These are phyloP conservation scores for Scutellaria minor DNA, from an alignment of 257 asterid genomes.

Conservation along the genomic window DNA sequence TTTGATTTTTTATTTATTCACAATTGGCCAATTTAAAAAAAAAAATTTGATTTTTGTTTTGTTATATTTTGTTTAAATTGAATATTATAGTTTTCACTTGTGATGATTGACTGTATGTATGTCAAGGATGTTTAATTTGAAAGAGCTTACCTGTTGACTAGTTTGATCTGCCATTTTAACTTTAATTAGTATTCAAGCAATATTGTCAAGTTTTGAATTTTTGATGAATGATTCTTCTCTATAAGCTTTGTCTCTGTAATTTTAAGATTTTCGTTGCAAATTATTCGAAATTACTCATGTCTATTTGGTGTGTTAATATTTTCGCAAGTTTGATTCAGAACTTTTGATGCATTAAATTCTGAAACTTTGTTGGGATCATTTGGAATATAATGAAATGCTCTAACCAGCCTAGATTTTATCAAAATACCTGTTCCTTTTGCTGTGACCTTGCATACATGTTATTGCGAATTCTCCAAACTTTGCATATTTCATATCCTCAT, in stretches of 20 bases:
- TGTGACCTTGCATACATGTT: no score
- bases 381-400: background rate
- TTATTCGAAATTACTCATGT: slow-evolving; percentile 11
- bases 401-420: background rate
- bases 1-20: background rate
- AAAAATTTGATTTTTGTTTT: background rate
- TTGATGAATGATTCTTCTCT: background rate
- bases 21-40: no score
- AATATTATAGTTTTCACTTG: no score
- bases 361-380: background rate
- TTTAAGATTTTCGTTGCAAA: slow-evolving; percentile 2
- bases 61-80: background rate
- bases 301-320: background rate
- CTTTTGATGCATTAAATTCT: background rate
- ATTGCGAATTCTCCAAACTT: background rate
- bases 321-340: background rate
- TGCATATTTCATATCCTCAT: background rate
- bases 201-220: background rate
- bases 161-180: slow-evolving; percentile 31
- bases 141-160: slow-evolving; percentile 24
- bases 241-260: slow-evolving; percentile 2
- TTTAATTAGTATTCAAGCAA: background rate
- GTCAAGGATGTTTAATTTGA: slow-evolving; percentile 9
- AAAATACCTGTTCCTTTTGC: background rate
- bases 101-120: background rate